Percentiles rank a stretch among this genome's conserved stretches.
phyloP scores from a whole-genome alignment of 305 asterid species.

The Plantago lanceolata region DNA sequence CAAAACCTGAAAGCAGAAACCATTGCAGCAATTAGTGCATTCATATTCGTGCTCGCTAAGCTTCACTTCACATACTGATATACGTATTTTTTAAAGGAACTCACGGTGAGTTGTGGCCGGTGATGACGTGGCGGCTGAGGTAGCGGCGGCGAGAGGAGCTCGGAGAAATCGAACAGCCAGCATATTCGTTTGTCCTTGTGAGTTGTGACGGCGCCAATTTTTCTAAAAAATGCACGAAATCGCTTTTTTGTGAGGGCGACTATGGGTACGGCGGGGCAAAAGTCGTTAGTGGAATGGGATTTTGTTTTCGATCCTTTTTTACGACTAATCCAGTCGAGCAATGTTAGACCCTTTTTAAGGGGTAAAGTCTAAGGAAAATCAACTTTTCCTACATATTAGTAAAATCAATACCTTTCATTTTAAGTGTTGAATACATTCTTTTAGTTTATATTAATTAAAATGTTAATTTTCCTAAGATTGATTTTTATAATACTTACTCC shows the following conservation, averaged over 20 bases:
- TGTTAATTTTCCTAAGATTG: too few relatives aligned
- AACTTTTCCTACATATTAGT: too few relatives aligned
- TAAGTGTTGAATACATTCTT: too few relatives aligned
- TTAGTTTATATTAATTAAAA: too few relatives aligned
- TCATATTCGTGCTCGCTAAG: not conserved
- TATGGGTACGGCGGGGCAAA: too few relatives aligned
- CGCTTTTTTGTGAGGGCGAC: not conserved
- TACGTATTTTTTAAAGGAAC: not conserved
- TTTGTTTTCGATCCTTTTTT: too few relatives aligned
- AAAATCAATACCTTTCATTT: too few relatives aligned
- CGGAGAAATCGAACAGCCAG: slow-evolving; percentile 27
- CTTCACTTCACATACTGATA: not conserved
- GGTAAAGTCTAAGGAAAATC: too few relatives aligned
- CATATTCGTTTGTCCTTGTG: slow-evolving; percentile 12
- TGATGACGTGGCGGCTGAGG: slow-evolving; percentile 18
- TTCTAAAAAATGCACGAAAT: too few relatives aligned
- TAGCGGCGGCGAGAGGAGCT: slow-evolving; percentile 20
- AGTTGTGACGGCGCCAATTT: not conserved
- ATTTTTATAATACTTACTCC: too few relatives aligned
- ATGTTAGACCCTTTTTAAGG: too few relatives aligned
- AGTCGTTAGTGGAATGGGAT: not conserved
- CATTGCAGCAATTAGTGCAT: not conserved
- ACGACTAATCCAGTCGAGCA: too few relatives aligned
- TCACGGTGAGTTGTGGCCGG: slow-evolving; percentile 22
- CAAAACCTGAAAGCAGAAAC: slow-evolving; percentile 21